These are phyloP conservation scores for Aspergillus piperis DNA, from an alignment of 2,329 filamentous ascomycete species.

Conservation along the genomic window DNA sequence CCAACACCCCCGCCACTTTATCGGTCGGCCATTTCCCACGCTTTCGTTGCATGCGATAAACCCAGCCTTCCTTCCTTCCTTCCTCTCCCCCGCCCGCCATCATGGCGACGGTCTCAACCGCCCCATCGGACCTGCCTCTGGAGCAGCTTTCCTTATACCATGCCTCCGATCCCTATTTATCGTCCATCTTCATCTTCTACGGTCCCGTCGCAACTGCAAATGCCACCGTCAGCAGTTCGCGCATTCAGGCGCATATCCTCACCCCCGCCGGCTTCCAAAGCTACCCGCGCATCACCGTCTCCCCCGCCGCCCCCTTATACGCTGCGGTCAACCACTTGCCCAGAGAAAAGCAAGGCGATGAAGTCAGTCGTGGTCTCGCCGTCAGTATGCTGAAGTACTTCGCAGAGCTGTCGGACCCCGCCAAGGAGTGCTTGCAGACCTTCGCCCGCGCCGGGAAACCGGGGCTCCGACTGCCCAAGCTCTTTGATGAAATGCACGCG, in stretches of 20 bases:
- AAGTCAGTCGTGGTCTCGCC: slow-evolving; percentile 84
- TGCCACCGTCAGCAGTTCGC: slow-evolving; percentile 81
- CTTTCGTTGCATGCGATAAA: slow-evolving; percentile 15
- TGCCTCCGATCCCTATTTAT: slow-evolving; percentile 79
- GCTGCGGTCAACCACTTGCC: slow-evolving; percentile 85
- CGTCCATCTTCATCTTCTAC: slow-evolving; percentile 84
- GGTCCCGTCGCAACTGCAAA: slow-evolving; percentile 88
- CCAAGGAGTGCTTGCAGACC: slow-evolving; percentile 69
- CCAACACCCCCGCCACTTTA: neutral
- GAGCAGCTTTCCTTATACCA: slow-evolving; percentile 87
- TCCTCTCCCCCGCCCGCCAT: slow-evolving; percentile 28
- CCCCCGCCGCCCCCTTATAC: slow-evolving; percentile 89
- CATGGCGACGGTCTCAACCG: slow-evolving; percentile 82
- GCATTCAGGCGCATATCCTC: slow-evolving; percentile 92
- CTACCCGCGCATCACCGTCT: slow-evolving; percentile 88
- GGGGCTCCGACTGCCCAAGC: slow-evolving; percentile 63
- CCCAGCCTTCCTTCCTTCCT: slow-evolving; percentile 7
- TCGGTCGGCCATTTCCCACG: neutral
- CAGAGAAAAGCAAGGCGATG: slow-evolving; percentile 92
- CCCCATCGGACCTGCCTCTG: slow-evolving; percentile 73
- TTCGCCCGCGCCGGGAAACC: slow-evolving; percentile 55
- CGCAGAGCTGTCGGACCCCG: slow-evolving; percentile 73
- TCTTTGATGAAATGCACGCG: slow-evolving; percentile 91
- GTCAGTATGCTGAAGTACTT: slow-evolving; percentile 96
- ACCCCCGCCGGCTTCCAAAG: slow-evolving; percentile 85